Evolutionary conservation across 495 filamentous ascomycete species (phyloP).

Genomic region (Geoglossum glabrum): DNA sequence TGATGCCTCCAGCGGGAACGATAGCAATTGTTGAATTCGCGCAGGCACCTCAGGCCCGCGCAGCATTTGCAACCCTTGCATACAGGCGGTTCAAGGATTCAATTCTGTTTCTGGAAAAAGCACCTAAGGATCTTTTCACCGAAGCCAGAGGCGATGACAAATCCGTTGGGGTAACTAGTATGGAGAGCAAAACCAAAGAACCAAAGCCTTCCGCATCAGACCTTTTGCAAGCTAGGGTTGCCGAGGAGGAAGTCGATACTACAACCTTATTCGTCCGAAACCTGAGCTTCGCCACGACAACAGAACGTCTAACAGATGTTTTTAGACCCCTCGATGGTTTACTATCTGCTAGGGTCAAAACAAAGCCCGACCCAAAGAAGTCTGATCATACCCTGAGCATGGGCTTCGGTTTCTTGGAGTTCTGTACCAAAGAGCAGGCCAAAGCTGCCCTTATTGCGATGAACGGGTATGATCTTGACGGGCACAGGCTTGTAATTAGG

Average conservation of each 20-base stretch:
- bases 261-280: conserved; percentile 82
- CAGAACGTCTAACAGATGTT: conserved; percentile 42
- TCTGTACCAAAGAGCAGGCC: conserved; percentile 54
- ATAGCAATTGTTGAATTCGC: conserved; percentile 84
- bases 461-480: conserved; percentile 69
- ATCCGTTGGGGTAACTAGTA: conserved; percentile 3
- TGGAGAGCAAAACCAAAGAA: neutral
- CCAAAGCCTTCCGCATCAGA: conserved; percentile 32
- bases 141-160: conserved; percentile 10
- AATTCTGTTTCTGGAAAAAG: conserved; percentile 84
- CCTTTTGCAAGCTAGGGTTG: conserved; percentile 28
- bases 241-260: conserved; percentile 34
- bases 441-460: conserved; percentile 60
- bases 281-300: conserved; percentile 78
- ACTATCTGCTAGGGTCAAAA: conserved; percentile 64
- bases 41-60: conserved; percentile 52
- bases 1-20: conserved; percentile 83
- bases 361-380: conserved; percentile 67
- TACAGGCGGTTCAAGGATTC: conserved; percentile 83
- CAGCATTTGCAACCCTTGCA: conserved; percentile 62
- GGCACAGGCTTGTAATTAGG: conserved; percentile 66
- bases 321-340: conserved; percentile 76
- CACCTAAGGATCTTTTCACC: conserved; percentile 59
- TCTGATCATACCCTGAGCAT: conserved; percentile 72
- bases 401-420: conserved; percentile 93